These are phyloP conservation scores for Rhizopogon roseolus DNA, from an alignment of 768 basidiomycete genomes.

Conservation along the genomic window DNA sequence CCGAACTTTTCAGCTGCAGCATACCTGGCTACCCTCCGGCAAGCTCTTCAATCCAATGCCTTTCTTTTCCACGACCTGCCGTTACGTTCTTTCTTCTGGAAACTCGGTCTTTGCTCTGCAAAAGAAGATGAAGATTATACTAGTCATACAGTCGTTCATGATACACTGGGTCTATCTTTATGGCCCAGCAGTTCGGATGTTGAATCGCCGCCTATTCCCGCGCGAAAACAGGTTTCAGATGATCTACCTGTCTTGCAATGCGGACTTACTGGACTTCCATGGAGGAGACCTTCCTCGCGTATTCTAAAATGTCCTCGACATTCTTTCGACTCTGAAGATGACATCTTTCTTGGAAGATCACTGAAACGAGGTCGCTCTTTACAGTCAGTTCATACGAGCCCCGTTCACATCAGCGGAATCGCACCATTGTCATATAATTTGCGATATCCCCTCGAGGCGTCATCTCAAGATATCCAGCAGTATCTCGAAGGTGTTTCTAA, in stretches of 20 bases:
- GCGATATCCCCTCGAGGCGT: background rate
- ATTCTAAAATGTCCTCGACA: background rate
- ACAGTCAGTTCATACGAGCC: background rate
- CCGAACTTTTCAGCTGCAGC: conserved; percentile 41
- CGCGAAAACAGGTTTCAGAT: conserved; percentile 8
- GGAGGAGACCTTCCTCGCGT: background rate
- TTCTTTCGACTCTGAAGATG: background rate
- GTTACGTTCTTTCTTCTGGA: conserved; percentile 3
- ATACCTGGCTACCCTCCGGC: conserved; percentile 44
- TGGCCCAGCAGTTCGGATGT: conserved; percentile 1
- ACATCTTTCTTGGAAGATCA: background rate
- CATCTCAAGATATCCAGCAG: background rate
- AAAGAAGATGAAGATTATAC: background rate
- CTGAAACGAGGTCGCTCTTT: background rate
- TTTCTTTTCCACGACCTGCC: conserved; percentile 3
- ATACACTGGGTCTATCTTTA: background rate
- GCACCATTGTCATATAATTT: background rate
- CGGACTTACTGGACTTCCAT: background rate
- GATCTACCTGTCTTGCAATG: background rate
- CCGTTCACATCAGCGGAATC: background rate
- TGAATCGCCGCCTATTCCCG: background rate
- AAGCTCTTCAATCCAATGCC: conserved; percentile 17
- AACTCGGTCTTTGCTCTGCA: background rate
- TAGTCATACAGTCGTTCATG: background rate
- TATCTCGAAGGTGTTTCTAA: background rate